Base-by-base conservation (phyloP, 148 eudicot species). In the Amaranthus hypochondriacus region DNA sequence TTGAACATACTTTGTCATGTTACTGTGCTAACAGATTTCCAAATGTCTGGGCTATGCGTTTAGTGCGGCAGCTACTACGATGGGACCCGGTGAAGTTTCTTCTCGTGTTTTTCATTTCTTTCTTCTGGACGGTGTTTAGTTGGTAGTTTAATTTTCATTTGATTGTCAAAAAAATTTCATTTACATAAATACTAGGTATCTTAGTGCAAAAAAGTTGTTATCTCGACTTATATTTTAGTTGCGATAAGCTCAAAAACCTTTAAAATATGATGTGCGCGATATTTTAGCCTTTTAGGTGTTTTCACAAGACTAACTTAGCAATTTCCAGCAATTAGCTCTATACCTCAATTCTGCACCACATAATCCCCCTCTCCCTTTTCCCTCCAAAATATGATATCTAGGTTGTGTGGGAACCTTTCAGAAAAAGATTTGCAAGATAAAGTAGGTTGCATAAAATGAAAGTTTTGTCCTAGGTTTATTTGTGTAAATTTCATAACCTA, bases 81-180 rank as follows among this genome's bases (percentile, higher is more conserved):
- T 95, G 98, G 98, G 88, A 95, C 78, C 97, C 97, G 43, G 98
- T 95, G 84, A 88, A 89, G 82, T 77, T 7, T 70, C 56, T 21
- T 54, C 50, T 56, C 48, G 21, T 5, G 3, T 47, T 21, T 48
- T 13, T 64, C 14, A 0, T 14, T 4, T 63, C 6, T 28, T 28
- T 28, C 39, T 28, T 28, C 2, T 28, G 39, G 39, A 28, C 39
- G 39, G 49, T 54, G 15, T 51, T 51, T 1, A 46, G 43, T n/a
- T 42, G 39, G 49, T 64, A 4, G 51, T 51, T n/a, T 4, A 18
- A 4, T 66, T 67, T 46, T 48, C 15, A 28, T 28, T 28, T 28
- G 39, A 28, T 28, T 28, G 39, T 28, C 39, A 28, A 28, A 28
- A 28, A 28, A 28, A 28, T 28, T 28, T 28, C 39, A 8, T 58